phyloP scores from a whole-genome alignment of 2,329 filamentous ascomycete species.

The Beauveria australis region DNA sequence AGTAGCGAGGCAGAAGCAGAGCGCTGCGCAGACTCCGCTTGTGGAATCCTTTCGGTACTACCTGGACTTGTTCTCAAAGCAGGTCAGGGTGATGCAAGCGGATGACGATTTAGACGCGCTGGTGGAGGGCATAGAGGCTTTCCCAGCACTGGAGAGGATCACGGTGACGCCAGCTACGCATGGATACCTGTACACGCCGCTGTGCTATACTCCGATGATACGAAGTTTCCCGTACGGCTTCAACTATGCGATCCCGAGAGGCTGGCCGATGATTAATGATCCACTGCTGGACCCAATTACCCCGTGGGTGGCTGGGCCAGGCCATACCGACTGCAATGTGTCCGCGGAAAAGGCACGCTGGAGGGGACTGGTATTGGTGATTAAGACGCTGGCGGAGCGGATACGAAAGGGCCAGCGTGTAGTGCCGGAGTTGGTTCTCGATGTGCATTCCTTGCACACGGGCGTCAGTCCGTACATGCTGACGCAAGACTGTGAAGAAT shows the following conservation, averaged over 20 bases:
- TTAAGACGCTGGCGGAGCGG: conserved; percentile 18
- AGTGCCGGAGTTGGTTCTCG: conserved; percentile 28
- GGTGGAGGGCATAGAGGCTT: conserved; percentile 23
- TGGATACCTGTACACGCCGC: conserved; percentile 25
- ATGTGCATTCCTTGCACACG: conserved; percentile 21
- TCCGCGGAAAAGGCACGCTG: conserved; percentile 13
- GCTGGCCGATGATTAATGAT: background rate
- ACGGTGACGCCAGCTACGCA: conserved; percentile 32
- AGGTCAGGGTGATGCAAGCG: background rate
- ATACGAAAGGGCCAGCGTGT: conserved; percentile 14
- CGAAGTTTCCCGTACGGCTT: background rate
- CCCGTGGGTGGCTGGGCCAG: background rate
- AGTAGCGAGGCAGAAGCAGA: background rate
- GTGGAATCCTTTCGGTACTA: background rate
- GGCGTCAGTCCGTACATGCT: conserved; percentile 26
- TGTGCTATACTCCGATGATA: conserved; percentile 20
- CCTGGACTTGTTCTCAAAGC: background rate
- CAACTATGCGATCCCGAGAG: background rate
- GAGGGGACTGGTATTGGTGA: conserved; percentile 24
- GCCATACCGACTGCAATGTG: background rate
- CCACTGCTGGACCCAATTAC: too few species aligned
- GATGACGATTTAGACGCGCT: conserved; percentile 24
- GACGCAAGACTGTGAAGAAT: conserved; percentile 18
- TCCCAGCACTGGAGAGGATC: conserved; percentile 28
- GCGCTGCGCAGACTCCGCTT: background rate